Evolutionary conservation across 192 early-diverging fungal genomes (phyloP), one percentile per base, ranked within the genome.

Genomic region (Coemansia sp.): DNA sequence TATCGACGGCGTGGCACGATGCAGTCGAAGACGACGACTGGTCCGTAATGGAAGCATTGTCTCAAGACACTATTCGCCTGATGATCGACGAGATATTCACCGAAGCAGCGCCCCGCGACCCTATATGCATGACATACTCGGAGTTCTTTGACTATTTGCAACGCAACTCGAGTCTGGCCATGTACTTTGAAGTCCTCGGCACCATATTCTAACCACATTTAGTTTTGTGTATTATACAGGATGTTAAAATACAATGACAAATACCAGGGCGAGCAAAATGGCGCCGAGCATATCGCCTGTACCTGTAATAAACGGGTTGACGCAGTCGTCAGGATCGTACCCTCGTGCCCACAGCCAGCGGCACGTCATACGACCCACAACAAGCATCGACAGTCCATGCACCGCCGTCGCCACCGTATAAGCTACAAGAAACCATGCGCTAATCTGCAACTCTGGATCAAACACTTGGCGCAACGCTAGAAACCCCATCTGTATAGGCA

Each of bases 101-200:
- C 22, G 84, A 82, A 49, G 87, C 87, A 49, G 74, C 80, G 27
- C 81, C 84, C 1, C 71, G 69, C 41, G 77, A 86, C 53, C 81
- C 85, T 23, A 88, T 88, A 19, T 89, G 69, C 61, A 86, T 98
- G 62, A 87, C 83, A 0, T 85, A 86, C 60, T 86, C 92, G 22
- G 93, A 94, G 81, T 97, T 98, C 63, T 73, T 76, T 38, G 69
- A 67, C 19, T 92, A 91, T 64, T 91, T 95, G 5, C 85, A 91
- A 48, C 77, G 78, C 10, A 94, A 98, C 74, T 77, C 85, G 22
- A 92, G 87, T 53, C 85, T 97, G 54, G 74, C 95, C 41, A 85
- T 88, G 19, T 97, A 95, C 88, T 91, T 96, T 64, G 93, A 97
- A 71, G 89, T 92, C 1, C 75, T 97, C n/a, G 94, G 94, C 41